Evolutionary conservation across 2,329 filamentous ascomycete species (phyloP), one percentile per base, ranked within the genome.

Genomic region (Tolypocladium paradoxum): DNA sequence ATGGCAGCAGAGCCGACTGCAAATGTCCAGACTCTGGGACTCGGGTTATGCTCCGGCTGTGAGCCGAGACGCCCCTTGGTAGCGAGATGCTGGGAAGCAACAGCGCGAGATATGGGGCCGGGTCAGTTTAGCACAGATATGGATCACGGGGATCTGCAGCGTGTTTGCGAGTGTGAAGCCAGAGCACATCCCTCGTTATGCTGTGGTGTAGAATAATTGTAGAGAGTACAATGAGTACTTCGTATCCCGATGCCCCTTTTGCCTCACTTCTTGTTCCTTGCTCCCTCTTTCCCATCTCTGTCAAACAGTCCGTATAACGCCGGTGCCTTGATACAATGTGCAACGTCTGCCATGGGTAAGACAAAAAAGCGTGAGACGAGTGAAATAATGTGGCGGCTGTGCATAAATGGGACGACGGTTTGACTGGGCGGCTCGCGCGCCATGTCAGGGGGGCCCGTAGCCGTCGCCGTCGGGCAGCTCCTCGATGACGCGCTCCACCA

Each of bases 401-500:
- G 35, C 48, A 37, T 34, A 51, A 45, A 48, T 20, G 16, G 16
- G 22, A 34, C 8, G 14, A 27, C 34, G 22, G 16, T 16, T 14
- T 11, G 24, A 37, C 12, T n/a, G 33, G 33, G 34, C 22, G 24
- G 9, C n/a, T 2, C 24, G 1, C 24, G n/a, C 18, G 18, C 22
- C 5, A n/a, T 5, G 2, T 52, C 31, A 54, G 11, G 53, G 29
- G 14, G 50, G 46, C 18, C 29, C 48, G 18, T 37, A 46, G 31
- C 47, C 50, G n/a, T 37, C 53, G 12, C 54, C 51, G 33, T 55
- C 56, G 6, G 56, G 49, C 9, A 59, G 66, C 53, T 78, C 74
- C 35, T 79, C 76, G 62, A 95, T 79, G 22, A 89, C 86, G 18
- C 75, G 74, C 68, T 91, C 82, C n/a, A 95, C 84, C 67, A 93